Percentiles rank a stretch among this genome's conserved stretches.
Evolutionary conservation across 208 protist genomes (phyloP).

Genomic region (Leishmania mexicana): DNA sequence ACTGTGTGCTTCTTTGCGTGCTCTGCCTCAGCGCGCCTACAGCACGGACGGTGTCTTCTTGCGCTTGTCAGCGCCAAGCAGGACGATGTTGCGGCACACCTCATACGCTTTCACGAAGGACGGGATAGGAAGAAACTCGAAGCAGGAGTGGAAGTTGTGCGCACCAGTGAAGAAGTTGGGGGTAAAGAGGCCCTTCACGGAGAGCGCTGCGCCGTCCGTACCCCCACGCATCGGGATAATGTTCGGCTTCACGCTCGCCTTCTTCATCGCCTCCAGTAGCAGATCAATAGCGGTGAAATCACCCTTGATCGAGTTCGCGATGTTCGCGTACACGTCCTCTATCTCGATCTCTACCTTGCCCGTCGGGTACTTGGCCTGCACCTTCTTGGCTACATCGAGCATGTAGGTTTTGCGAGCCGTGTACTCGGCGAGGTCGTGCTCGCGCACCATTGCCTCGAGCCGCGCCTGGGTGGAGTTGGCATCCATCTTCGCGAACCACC

Average conservation of each 20-base stretch:
- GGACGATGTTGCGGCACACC: conserved; percentile 73
- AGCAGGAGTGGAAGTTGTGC: conserved; percentile 89
- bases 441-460: conserved; percentile 69
- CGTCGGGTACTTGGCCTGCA: conserved; percentile 65
- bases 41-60: conserved; percentile 18
- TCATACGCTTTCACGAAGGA: conserved; percentile 86
- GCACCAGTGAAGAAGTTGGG: conserved; percentile 90
- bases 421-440: conserved; percentile 65
- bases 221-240: conserved; percentile 84
- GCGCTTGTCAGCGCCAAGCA: conserved; percentile 48
- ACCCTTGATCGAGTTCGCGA: conserved; percentile 58
- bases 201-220: conserved; percentile 81
- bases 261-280: conserved; percentile 63
- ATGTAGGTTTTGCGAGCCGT: conserved; percentile 53
- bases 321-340: conserved; percentile 80
- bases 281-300: conserved; percentile 73
- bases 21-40: not conserved
- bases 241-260: conserved; percentile 67
- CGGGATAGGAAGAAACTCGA: conserved; percentile 83
- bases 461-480: conserved; percentile 54
- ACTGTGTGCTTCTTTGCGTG: not conserved
- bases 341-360: conserved; percentile 65
- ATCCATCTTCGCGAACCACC: conserved; percentile 73
- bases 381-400: conserved; percentile 46
- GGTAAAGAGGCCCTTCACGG: conserved; percentile 66